Evolutionary conservation across 2,329 filamentous ascomycete genomes (phyloP).

Genomic region (Proliferodiscus dingleyae): DNA sequence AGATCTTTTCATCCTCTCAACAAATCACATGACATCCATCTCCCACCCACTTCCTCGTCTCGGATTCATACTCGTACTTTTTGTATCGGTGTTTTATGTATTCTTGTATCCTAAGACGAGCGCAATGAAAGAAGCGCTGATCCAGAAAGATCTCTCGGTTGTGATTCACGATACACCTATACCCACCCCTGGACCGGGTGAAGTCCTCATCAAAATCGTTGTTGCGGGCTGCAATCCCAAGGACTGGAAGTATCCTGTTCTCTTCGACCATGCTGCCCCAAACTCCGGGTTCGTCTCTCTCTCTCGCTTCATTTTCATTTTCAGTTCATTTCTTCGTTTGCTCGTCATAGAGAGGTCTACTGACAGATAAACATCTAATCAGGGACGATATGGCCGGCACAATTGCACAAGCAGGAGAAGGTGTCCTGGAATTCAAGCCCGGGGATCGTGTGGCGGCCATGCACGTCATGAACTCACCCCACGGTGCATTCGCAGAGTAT

Average conservation of each 20-base stretch:
- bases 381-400: slow-evolving; percentile 30
- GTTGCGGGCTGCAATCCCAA: slow-evolving; percentile 24
- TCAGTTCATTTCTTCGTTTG: neutral
- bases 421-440: slow-evolving; percentile 36
- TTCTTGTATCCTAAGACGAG: too few species aligned
- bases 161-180: slow-evolving; percentile 19
- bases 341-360: neutral
- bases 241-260: neutral
- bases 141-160: slow-evolving; percentile 14
- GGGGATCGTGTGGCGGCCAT: slow-evolving; percentile 44
- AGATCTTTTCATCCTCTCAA: too few species aligned
- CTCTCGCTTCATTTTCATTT: too few species aligned
- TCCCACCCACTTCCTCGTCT: too few species aligned
- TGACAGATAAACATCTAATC: slow-evolving; percentile 3
- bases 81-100: too few species aligned
- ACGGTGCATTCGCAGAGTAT: slow-evolving; percentile 56
- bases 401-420: slow-evolving; percentile 44
- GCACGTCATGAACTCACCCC: slow-evolving; percentile 44
- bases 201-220: slow-evolving; percentile 25
- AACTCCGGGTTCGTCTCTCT: too few species aligned
- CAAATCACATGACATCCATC: too few species aligned
- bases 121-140: slow-evolving; percentile 23
- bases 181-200: slow-evolving; percentile 16
- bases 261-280: too few species aligned
- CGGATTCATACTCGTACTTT: too few species aligned